Base-by-base conservation (phyloP, 306 rosid genomes). In the Quercus agrifolia region DNA sequence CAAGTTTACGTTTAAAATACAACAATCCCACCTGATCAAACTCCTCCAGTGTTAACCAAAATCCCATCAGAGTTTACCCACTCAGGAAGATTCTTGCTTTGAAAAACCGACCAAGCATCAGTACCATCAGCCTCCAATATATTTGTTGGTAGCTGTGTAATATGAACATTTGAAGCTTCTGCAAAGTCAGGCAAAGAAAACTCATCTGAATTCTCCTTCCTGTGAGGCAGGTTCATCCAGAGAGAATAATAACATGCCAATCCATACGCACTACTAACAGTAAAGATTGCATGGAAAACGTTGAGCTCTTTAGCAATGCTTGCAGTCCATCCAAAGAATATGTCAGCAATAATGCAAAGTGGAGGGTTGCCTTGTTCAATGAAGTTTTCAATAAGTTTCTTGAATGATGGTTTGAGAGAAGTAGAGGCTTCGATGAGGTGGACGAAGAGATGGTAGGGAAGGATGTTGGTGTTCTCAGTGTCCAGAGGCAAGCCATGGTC, bases 291-390 rank as follows among this genome's bases (percentile, higher is more conserved):
- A 51, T 90, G 96, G 74, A 82, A 89, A 1, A 81, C 69, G 12
- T 86, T 86, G 4, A 90, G 67, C 30, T 91, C 85, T 30, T 85
- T 86, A 5, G 94, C 87, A 2, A 89, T 83, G 56, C 51, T 38
- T 0, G 86, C 87, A 0, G 92, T 87, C 97, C 97, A 92, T 4
- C 93, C 96, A 7, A 92, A 85, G 81, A 90, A 92, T 8, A 92
- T 62, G 52, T 92, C 96, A 4, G 90, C 81, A 56, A 92, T 63
- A 41, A 92, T 71, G 17, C 86, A 82, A 33, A 89, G 78, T 4
- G 82, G 87, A 3, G 41, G 79, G 1, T 21, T 75, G 58, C 41
- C 80, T 4, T 46, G 56, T 6, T 20, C 59, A 35, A 3, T 2
- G 5, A 83, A 71, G 69, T 64, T 74, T 52, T 71, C 79, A 56